Base-by-base conservation (phyloP, 768 basidiomycete species). In the Mycena sanguinolenta region DNA sequence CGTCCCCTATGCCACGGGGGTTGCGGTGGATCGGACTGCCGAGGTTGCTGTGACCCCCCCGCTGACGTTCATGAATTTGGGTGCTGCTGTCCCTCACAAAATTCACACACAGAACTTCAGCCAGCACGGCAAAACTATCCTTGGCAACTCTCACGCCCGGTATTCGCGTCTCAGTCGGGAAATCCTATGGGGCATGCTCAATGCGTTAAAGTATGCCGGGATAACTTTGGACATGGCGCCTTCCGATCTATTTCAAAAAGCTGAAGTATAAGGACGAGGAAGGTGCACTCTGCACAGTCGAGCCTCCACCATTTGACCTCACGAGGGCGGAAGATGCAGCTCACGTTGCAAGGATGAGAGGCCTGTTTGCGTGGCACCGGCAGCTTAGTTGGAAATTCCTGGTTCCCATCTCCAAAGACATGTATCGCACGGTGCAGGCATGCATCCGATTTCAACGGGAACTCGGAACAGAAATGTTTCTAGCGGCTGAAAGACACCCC, bases 1-100 rank as follows among this genome's bases (percentile, higher is more conserved):
- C 19, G 63, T 65, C 9, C 13, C 54, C 0, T 65, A 65, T n/a
- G 52, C 63, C 8, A 65, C 34, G 1, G 63, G 54, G 3, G 13
- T 42, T 42, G 39, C 9, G 39, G 39, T 42, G 4, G 16, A 42
- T 19, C 39, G 39, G 3, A 19, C 39, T 42, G 39, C 32, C 4
- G 53, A n/a, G 21, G 4, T 65, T 3, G 38, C 63, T 19, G 54
- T 65, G 7, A 5, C 21, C 6, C 63, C 63, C 10, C 55, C 63
- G 3, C 13, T 65, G 4, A 17, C 14, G 14, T 65, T 65, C 21
- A 36, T 30, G 28, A 65, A 65, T 30, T 34, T 27, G 10, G 63
- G 63, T 4, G 55, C 63, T 0, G 54, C 63, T 13, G 42, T 65
- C 13, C 54, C 6, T 9, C 50, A 52, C 50, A 52, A 52, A 52